phyloP scores from a whole-genome alignment of 495 filamentous ascomycete species.

The Penicillium robsamsonii region DNA sequence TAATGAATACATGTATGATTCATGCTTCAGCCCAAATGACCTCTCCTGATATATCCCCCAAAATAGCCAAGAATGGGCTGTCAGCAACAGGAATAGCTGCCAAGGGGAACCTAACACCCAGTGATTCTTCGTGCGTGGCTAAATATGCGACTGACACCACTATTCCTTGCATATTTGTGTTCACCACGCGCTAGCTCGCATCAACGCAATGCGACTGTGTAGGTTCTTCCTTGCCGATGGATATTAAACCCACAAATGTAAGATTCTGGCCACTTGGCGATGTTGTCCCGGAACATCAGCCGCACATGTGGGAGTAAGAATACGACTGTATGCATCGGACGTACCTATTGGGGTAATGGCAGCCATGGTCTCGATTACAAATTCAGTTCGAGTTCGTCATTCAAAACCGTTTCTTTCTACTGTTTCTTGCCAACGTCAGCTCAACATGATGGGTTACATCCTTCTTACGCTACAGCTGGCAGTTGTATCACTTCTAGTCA shows the following conservation, averaged over 20 bases:
- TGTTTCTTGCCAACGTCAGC: not conserved
- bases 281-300: not conserved
- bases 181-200: not conserved
- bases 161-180: not conserved
- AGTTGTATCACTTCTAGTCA: not conserved
- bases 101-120: not conserved
- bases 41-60: not conserved
- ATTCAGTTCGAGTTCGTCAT: not conserved
- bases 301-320: not conserved
- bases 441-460: not conserved
- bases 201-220: not conserved
- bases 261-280: not conserved
- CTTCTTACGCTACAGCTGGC: not conserved
- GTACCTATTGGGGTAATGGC: not conserved
- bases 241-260: not conserved
- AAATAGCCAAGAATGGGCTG: not conserved
- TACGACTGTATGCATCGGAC: not conserved
- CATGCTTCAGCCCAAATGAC: not conserved
- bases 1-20: not conserved
- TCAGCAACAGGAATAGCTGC: not conserved
- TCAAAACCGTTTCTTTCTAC: not conserved
- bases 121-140: not conserved
- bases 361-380: not conserved
- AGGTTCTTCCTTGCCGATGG: not conserved
- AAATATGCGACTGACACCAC: not conserved